A percentile compares a stretch with the other conserved stretches of the same genome.
Evolutionary conservation across 2,329 filamentous ascomycete species (phyloP).

Genomic region (Laburnicola sp.): DNA sequence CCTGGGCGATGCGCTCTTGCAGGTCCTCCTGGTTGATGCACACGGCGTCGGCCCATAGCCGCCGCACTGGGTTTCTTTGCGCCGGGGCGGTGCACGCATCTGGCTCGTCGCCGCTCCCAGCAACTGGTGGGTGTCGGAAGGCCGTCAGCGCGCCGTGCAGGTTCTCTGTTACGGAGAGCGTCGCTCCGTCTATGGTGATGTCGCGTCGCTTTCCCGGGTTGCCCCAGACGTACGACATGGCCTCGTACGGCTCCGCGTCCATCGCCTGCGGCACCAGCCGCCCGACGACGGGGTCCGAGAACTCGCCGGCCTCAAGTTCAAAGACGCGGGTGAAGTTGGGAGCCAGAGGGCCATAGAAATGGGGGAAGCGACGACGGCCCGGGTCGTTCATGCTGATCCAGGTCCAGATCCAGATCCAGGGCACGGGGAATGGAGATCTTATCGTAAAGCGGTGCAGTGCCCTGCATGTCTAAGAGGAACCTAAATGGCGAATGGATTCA

Average conservation of each 20-base stretch:
- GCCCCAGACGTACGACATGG: conserved; percentile 1
- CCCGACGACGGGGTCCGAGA: conserved; percentile 4
- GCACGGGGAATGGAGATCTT: background rate
- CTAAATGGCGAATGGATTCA: no score
- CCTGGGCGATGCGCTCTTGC: conserved; percentile 2
- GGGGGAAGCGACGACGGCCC: background rate
- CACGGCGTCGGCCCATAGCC: background rate
- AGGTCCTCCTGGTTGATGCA: conserved; percentile 2
- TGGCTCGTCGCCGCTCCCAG: background rate
- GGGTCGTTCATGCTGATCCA: background rate
- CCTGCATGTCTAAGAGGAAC: no score
- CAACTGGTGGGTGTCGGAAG: background rate
- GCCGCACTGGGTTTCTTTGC: background rate
- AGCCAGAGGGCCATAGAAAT: background rate
- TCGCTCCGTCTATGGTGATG: background rate
- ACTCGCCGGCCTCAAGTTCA: conserved; percentile 1
- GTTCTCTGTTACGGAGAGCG: background rate
- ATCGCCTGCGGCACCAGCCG: conserved; percentile 1
- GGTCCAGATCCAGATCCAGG: background rate
- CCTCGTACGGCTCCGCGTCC: conserved; percentile 4
- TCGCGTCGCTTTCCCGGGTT: background rate
- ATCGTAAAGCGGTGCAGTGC: no score
- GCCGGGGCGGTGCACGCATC: background rate
- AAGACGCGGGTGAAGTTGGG: background rate
- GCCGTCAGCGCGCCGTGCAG: conserved; percentile 2